phyloP scores from a whole-genome alignment of 116 monocot species.

The Phalaenopsis hybrid region DNA sequence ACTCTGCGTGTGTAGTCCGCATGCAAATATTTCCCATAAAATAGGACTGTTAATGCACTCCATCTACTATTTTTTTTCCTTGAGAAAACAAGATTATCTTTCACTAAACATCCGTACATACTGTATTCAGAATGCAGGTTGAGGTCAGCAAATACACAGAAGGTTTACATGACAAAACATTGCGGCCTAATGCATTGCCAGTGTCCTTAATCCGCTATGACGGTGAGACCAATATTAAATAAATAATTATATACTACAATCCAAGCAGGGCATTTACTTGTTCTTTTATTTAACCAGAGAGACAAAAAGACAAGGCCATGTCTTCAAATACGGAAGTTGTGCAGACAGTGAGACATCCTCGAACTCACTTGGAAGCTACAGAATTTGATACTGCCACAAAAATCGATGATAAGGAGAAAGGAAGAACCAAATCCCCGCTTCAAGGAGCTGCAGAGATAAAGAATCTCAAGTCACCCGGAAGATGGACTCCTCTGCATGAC shows the following conservation, averaged over 20 bases:
- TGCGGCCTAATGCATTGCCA: slow-evolving; percentile 80
- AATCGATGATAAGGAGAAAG: slow-evolving; percentile 26
- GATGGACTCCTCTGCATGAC: slow-evolving; percentile 40
- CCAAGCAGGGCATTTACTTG: background rate
- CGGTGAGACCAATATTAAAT: slow-evolving; percentile 28
- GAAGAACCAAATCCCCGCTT: slow-evolving; percentile 35
- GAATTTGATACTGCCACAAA: slow-evolving; percentile 24
- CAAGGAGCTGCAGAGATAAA: slow-evolving; percentile 34
- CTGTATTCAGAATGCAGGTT: slow-evolving; percentile 82
- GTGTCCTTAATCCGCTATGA: slow-evolving; percentile 89
- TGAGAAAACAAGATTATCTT: too few species aligned
- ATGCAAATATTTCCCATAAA: too few species aligned
- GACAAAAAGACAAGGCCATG: slow-evolving; percentile 86
- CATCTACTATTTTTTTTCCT: too few species aligned
- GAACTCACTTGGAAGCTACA: slow-evolving; percentile 22
- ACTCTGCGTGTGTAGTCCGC: too few species aligned
- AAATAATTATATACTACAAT: background rate
- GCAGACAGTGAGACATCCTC: slow-evolving; percentile 72
- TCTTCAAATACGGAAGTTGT: slow-evolving; percentile 89
- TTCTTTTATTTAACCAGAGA: slow-evolving; percentile 34
- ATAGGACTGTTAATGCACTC: too few species aligned
- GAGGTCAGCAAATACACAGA: slow-evolving; percentile 97
- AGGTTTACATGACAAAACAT: slow-evolving; percentile 65
- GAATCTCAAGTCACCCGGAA: slow-evolving; percentile 28
- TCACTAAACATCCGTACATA: background rate